Conservation (phyloP, 2,329 filamentous ascomycete genomes). For the Aspergillaceae sp. region DNA sequence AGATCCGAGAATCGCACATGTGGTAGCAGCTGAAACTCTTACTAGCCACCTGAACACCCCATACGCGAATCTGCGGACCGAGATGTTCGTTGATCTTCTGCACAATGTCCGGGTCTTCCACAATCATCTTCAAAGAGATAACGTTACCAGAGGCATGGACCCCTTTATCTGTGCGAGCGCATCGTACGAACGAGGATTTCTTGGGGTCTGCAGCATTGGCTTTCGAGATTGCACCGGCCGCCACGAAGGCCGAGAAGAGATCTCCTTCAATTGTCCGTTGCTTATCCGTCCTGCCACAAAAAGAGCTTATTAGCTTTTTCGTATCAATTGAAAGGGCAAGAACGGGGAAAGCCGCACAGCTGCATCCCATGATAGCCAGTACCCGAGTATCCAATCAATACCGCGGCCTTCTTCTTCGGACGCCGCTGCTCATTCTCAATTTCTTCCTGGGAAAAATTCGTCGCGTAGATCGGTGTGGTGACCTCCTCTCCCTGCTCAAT, state of each 20-base stretch:
- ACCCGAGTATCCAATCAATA: slow-evolving; percentile 90
- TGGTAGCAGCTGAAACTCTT: slow-evolving; percentile 93
- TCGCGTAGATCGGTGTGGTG: slow-evolving; percentile 44
- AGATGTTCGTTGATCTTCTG: slow-evolving; percentile 83
- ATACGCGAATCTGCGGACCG: slow-evolving; percentile 82
- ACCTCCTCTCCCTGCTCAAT: slow-evolving; percentile 39
- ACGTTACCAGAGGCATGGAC: slow-evolving; percentile 95
- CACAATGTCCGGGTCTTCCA: slow-evolving; percentile 81
- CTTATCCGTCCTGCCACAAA: slow-evolving; percentile 37
- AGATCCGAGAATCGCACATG: slow-evolving; percentile 88
- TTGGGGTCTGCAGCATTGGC: slow-evolving; percentile 94
- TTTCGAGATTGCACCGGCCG: slow-evolving; percentile 88
- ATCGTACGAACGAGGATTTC: slow-evolving; percentile 88
- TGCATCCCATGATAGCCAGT: slow-evolving; percentile 98
- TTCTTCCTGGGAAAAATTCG: slow-evolving; percentile 64
- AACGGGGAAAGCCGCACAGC: slow-evolving; percentile 42
- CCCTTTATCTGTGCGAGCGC: slow-evolving; percentile 93
- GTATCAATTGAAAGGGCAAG: not conserved
- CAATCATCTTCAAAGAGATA: slow-evolving; percentile 88
- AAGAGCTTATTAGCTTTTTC: not conserved
- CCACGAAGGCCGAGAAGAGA: slow-evolving; percentile 83
- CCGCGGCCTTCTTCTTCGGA: slow-evolving; percentile 93
- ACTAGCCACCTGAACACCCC: slow-evolving; percentile 84
- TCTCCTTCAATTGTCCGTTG: slow-evolving; percentile 96
- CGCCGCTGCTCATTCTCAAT: slow-evolving; percentile 77